A percentile compares a stretch with the other conserved stretches of the same genome.
These are phyloP conservation scores for Salicornia ramosissima DNA, from an alignment of 148 eudicot species.

Conservation along the genomic window DNA sequence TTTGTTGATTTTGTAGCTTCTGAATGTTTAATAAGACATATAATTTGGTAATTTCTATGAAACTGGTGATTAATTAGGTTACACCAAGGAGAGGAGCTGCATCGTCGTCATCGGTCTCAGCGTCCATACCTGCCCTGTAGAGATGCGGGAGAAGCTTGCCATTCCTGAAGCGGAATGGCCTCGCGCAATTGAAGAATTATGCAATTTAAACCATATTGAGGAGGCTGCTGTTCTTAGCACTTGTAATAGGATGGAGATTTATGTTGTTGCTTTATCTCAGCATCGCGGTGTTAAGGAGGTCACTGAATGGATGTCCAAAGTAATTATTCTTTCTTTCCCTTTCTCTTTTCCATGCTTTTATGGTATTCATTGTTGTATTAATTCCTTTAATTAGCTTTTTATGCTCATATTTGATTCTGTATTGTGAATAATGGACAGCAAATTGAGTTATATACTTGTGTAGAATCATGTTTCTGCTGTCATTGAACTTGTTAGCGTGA, in stretches of 20 bases:
- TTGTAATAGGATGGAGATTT: conserved; percentile 93
- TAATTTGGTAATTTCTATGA: no score
- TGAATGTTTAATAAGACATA: no score
- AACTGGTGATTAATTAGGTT: conserved; percentile 39
- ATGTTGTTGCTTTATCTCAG: conserved; percentile 93
- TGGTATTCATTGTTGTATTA: neutral
- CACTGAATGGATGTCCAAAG: conserved; percentile 99
- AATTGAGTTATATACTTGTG: no score
- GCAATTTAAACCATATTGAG: conserved; percentile 87
- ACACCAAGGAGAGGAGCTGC: conserved; percentile 93
- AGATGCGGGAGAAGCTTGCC: conserved; percentile 96
- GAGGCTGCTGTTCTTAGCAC: conserved; percentile 98
- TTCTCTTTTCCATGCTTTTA: neutral
- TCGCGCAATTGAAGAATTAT: conserved; percentile 78
- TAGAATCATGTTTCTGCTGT: neutral
- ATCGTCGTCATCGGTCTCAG: conserved; percentile 90
- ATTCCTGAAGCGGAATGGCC: conserved; percentile 99
- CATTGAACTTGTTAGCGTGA: neutral
- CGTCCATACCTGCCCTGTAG: conserved; percentile 81
- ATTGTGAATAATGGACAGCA: no score
- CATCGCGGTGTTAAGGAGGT: conserved; percentile 98
- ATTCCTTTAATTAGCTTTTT: neutral
- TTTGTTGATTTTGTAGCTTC: no score
- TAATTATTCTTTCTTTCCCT: conserved; percentile 22
- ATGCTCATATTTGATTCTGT: neutral